These are phyloP conservation scores for Teunomyces tritomae DNA, from an alignment of 805 yeast genomes.

Conservation along the genomic window DNA sequence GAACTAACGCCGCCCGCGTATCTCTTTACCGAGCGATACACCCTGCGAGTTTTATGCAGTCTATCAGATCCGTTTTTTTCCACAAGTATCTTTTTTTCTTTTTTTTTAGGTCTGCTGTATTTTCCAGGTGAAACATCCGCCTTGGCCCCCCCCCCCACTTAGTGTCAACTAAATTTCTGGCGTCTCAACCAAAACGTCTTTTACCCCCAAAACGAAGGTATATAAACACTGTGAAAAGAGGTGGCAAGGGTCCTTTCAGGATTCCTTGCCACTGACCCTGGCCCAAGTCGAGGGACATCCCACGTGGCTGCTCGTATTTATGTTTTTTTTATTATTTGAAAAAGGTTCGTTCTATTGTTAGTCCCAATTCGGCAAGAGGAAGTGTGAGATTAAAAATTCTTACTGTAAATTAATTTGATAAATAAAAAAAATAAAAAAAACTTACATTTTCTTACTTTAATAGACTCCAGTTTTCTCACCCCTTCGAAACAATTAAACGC, in stretches of 20 bases:
- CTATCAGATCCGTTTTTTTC: neutral
- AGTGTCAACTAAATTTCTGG: neutral
- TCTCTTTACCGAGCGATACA: neutral
- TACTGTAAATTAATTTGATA: too few relatives aligned
- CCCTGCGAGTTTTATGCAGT: neutral
- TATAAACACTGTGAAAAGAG: too few relatives aligned
- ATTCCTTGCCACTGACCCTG: neutral
- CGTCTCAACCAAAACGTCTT: too few relatives aligned
- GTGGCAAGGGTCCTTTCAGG: too few relatives aligned
- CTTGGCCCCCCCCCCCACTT: neutral
- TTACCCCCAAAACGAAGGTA: too few relatives aligned
- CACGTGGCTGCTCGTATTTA: neutral
- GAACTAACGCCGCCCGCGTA: neutral
- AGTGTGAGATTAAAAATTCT: conserved; percentile 5
- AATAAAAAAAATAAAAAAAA: too few relatives aligned
- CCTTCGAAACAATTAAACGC: too few relatives aligned
- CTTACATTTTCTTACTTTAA: too few relatives aligned
- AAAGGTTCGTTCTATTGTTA: neutral
- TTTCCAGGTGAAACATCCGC: neutral
- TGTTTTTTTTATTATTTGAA: neutral
- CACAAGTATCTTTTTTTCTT: neutral
- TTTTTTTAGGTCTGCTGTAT: neutral
- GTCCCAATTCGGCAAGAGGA: conserved; percentile 4
- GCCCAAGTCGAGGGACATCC: neutral
- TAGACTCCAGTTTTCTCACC: too few relatives aligned